phyloP scores from a whole-genome alignment of 2,329 filamentous ascomycete species.

The Scytalidium lignicola region DNA sequence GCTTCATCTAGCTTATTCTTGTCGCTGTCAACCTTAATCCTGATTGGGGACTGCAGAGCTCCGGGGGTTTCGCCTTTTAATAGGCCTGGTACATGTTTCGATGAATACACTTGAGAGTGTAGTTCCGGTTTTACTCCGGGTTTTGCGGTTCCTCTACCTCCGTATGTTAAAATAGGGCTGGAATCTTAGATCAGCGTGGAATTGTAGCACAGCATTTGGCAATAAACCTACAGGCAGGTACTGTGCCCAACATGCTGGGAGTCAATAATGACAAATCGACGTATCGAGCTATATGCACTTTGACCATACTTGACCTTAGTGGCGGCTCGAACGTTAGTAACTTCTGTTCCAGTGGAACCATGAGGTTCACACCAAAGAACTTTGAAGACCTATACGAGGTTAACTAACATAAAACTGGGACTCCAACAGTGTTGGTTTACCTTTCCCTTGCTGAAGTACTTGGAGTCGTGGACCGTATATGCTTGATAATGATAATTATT shows the following conservation, averaged over 20 bases:
- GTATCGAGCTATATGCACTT: conserved; percentile 5
- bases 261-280: conserved; percentile 8
- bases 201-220: background rate
- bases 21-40: background rate
- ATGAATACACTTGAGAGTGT: conserved; percentile 14
- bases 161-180: conserved; percentile 19
- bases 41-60: conserved; percentile 5
- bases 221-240: conserved; percentile 15
- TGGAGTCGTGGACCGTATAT: too few relatives aligned
- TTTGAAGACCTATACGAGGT: conserved; percentile 11
- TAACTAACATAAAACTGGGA: background rate
- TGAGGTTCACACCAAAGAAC: conserved; percentile 12
- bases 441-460: background rate
- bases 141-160: conserved; percentile 10
- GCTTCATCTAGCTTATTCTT: conserved; percentile 7
- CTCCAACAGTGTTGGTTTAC: background rate
- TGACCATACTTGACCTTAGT: background rate
- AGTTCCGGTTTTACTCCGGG: conserved; percentile 14
- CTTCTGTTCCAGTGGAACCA: background rate
- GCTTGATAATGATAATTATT: too few relatives aligned
- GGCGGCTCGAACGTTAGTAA: background rate
- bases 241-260: conserved; percentile 1
- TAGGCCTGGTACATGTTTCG: background rate
- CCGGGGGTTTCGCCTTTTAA: conserved; percentile 3
- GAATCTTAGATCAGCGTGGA: background rate